Evolutionary conservation across 306 rosid genomes (phyloP), one percentile per base, ranked within the genome.

Genomic region (Prunus campanulata): DNA sequence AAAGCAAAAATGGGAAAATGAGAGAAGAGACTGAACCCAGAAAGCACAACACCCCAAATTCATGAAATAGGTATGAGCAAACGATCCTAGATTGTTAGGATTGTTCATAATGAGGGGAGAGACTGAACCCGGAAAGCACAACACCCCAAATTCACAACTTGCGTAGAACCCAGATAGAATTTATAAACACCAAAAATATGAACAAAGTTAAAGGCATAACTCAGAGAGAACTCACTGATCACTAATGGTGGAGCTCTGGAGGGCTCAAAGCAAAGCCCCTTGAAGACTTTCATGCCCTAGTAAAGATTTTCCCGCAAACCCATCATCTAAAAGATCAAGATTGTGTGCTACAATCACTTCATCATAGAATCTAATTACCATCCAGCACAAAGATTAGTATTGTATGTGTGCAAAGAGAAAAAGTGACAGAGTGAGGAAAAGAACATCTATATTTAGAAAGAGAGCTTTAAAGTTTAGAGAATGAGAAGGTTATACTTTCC

Each of bases 221-320:
- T 8, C 11, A 61, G 52, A 76, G 52, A 77, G 72, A 72, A 86
- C 92, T 88, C 78, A 93, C 98, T 87, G 90, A 85, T 87, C 83
- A 81, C 78, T 77, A 87, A 83, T 88, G 96, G 85, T 73, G 96
- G 89, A 83, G 91, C 82, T 83, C 78, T 78, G 86, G 83, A 77
- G 87, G 80, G 75, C 71, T 82, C 78, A 51, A 75, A 86, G 78
- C 81, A 81, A 70, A 76, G 80, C 52, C 77, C 78, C 63, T 81
- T 62, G 83, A 84, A 72, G 87, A 80, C 76, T 83, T 76, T 91
- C 92, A 93, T 91, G 92, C 97, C 97, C 98, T 91, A 93, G 82
- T 68, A 65, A 83, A 81, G 73, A 72, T 81, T 83, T 64, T n/a
- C 70, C 55, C 14, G 66, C 79, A 76, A 77, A 75, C 79, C 87